Conservation (phyloP, 2,329 filamentous ascomycete genomes). For the Fusarium annulatum region DNA sequence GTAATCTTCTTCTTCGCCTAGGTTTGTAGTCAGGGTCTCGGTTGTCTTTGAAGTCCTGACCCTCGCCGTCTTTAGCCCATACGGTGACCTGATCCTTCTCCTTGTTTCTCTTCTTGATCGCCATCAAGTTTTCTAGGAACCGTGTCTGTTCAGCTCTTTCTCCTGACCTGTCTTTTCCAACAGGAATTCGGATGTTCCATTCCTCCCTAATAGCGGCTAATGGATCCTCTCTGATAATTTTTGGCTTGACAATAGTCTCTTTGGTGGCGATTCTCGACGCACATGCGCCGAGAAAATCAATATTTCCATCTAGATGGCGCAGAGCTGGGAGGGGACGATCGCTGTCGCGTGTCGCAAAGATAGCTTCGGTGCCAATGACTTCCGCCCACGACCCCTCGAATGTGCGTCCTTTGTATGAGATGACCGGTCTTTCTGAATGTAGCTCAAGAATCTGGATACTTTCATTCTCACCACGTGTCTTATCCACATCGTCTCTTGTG, state of each 20-base stretch:
- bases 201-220: conserved; percentile 55
- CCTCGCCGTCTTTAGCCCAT: conserved; percentile 59
- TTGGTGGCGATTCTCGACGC: conserved; percentile 76
- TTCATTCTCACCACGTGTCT: conserved; percentile 23
- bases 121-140: conserved; percentile 75
- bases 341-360: conserved; percentile 70
- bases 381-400: conserved; percentile 86
- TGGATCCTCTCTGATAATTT: conserved; percentile 49
- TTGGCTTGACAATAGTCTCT: conserved; percentile 68
- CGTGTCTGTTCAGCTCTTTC: conserved; percentile 60
- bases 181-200: conserved; percentile 59
- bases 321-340: conserved; percentile 61
- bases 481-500: conserved; percentile 28
- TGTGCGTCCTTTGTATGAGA: conserved; percentile 82
- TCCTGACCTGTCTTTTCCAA: conserved; percentile 59
- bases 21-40: conserved; percentile 55
- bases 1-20: conserved; percentile 43
- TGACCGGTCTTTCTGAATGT: conserved; percentile 78
- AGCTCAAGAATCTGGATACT: conserved; percentile 86
- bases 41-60: conserved; percentile 56
- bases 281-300: conserved; percentile 79
- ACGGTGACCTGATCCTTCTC: conserved; percentile 75
- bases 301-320: conserved; percentile 65
- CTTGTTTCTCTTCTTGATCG: conserved; percentile 71
- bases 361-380: conserved; percentile 84